Percentiles rank a stretch among this genome's conserved stretches.
Evolutionary conservation across 331 rosid species (phyloP).

Genomic region (Phaseolus coccineus): DNA sequence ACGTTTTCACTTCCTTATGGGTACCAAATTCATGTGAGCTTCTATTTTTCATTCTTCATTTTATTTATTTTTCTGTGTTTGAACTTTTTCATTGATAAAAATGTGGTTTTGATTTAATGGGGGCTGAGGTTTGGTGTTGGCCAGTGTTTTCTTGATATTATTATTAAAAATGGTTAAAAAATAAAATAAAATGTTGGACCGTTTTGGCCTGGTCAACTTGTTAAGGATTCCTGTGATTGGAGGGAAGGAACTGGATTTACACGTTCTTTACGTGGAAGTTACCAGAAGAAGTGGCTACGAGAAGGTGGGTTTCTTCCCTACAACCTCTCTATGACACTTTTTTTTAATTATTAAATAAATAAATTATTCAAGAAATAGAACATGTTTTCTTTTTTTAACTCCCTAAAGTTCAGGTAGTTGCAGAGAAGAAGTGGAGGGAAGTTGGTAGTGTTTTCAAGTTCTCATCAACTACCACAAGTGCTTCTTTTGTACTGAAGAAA

Average conservation of each 20-base stretch:
- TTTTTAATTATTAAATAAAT: not conserved
- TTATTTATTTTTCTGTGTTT: not conserved
- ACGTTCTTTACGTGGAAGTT: conserved; percentile 86
- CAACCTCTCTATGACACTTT: not conserved
- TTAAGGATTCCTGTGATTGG: conserved; percentile 97
- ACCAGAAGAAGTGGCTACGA: conserved; percentile 90
- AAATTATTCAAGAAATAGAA: not conserved
- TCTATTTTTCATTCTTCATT: not conserved
- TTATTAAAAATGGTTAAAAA: too few relatives aligned
- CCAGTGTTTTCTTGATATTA: not conserved
- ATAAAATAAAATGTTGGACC: not conserved
- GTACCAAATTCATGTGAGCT: conserved; percentile 83
- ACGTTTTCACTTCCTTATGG: conserved; percentile 83
- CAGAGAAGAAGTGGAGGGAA: conserved; percentile 99
- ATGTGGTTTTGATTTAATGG: conserved; percentile 25
- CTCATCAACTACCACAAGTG: conserved; percentile 91
- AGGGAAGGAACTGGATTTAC: conserved; percentile 95
- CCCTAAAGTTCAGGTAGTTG: conserved; percentile 68
- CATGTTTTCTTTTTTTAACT: not conserved
- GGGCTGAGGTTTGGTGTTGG: not conserved
- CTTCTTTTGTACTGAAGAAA: conserved; percentile 88
- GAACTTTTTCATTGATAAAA: not conserved
- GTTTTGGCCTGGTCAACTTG: not conserved
- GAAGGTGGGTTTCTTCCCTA: conserved; percentile 55
- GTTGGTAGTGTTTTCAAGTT: conserved; percentile 79